Evolutionary conservation across 2,329 filamentous ascomycete species (phyloP).

Genomic region (Monilinia fructicola): DNA sequence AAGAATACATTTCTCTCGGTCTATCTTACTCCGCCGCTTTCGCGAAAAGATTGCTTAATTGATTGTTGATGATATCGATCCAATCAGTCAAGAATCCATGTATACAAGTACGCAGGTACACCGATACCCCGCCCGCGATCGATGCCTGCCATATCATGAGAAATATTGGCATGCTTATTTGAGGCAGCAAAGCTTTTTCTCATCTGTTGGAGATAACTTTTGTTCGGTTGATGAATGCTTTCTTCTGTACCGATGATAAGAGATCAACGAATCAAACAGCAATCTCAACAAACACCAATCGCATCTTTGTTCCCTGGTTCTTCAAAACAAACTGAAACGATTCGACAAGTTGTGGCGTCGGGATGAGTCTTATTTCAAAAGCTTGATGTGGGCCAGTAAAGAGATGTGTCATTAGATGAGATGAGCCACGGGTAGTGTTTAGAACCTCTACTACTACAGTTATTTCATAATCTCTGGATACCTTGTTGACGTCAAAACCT

Average conservation of each 20-base stretch:
- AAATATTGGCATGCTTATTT: conserved; percentile 28
- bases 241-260: conserved; percentile 22
- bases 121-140: conserved; percentile 27
- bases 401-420: conserved; percentile 10
- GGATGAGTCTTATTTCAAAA: not conserved
- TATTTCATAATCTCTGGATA: no score
- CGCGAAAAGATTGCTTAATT: conserved; percentile 31
- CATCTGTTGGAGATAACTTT: conserved; percentile 23
- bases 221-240: conserved; percentile 10
- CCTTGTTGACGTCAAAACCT: no score
- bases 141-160: conserved; percentile 32
- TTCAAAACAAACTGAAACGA: not conserved
- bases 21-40: conserved; percentile 23
- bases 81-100: conserved; percentile 30
- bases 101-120: conserved; percentile 30
- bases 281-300: conserved; percentile 17
- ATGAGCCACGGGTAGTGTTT: no score
- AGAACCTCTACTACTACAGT: no score
- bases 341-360: conserved; percentile 3
- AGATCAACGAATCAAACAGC: conserved; percentile 28
- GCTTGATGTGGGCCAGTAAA: conserved; percentile 8
- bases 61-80: conserved; percentile 33
- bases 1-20: conserved; percentile 24
- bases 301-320: not conserved
- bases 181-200: conserved; percentile 16